These are phyloP conservation scores for Stenogyne calaminthoides DNA, from an alignment of 305 asterid genomes.

Conservation along the genomic window DNA sequence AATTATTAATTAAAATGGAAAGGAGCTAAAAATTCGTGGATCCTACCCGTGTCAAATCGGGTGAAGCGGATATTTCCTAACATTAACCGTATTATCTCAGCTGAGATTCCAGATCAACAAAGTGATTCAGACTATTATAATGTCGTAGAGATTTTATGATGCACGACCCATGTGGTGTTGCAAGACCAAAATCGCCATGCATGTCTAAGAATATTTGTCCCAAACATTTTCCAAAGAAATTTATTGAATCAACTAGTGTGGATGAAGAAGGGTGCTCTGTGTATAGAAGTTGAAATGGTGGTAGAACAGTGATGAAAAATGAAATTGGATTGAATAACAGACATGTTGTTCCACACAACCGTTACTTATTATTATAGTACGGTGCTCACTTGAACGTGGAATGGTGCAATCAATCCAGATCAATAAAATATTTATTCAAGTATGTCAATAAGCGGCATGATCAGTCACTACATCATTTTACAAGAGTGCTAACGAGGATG, in stretches of 20 bases:
- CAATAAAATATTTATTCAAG: not conserved
- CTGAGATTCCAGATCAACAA: too few relatives aligned
- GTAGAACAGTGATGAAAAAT: not conserved
- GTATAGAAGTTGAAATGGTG: not conserved
- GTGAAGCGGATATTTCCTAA: too few relatives aligned
- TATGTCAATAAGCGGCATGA: not conserved
- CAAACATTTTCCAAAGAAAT: not conserved
- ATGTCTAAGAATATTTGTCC: not conserved
- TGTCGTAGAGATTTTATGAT: too few relatives aligned
- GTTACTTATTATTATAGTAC: too few relatives aligned
- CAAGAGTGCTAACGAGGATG: not conserved
- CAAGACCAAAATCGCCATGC: not conserved
- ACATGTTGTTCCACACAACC: too few relatives aligned
- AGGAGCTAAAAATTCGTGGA: too few relatives aligned
- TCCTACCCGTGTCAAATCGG: too few relatives aligned
- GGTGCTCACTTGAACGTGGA: too few relatives aligned
- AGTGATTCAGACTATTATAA: too few relatives aligned
- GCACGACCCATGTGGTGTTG: not conserved
- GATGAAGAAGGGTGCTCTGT: not conserved
- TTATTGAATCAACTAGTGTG: not conserved
- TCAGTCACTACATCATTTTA: not conserved
- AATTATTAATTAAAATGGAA: too few relatives aligned
- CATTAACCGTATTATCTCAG: too few relatives aligned
- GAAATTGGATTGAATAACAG: not conserved
- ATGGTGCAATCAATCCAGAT: too few relatives aligned